phyloP scores from a whole-genome alignment of 495 filamentous ascomycete genomes.

The Penicillium roqueforti region DNA sequence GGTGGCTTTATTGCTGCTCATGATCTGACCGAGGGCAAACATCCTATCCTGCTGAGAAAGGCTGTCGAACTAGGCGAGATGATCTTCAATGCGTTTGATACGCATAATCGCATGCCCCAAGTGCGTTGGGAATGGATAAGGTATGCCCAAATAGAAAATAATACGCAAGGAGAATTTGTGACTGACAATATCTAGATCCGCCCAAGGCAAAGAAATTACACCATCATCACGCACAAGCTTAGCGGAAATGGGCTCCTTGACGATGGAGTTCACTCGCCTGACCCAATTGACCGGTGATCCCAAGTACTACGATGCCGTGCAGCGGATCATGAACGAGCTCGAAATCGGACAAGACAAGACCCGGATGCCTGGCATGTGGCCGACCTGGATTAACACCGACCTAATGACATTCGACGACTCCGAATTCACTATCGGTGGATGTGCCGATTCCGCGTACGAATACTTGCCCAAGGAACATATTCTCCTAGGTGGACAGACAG shows the following conservation, averaged over 20 bases:
- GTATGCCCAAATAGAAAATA: conserved; percentile 13
- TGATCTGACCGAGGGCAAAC: conserved; percentile 67
- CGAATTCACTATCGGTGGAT: conserved; percentile 77
- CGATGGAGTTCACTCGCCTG: conserved; percentile 89
- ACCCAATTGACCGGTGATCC: conserved; percentile 80
- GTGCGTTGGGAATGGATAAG: conserved; percentile 51
- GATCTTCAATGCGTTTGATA: conserved; percentile 89
- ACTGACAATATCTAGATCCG: conserved; percentile 29
- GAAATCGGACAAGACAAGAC: conserved; percentile 68
- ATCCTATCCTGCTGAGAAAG: conserved; percentile 70
- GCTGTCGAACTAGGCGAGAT: conserved; percentile 83
- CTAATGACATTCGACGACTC: conserved; percentile 39
- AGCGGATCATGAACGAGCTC: conserved; percentile 77
- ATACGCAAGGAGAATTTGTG: not conserved
- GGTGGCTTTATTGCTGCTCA: conserved; percentile 81
- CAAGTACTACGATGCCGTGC: conserved; percentile 90
- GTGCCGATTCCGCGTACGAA: conserved; percentile 91
- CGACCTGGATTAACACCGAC: conserved; percentile 65
- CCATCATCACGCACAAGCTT: conserved; percentile 47
- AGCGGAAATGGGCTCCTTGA: conserved; percentile 83
- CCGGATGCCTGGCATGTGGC: conserved; percentile 77
- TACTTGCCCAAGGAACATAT: conserved; percentile 85
- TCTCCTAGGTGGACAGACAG: conserved; percentile 72
- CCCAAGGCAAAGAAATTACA: conserved; percentile 34
- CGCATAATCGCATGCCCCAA: conserved; percentile 88